A percentile compares a stretch with the other conserved stretches of the same genome.
Evolutionary conservation across 139 green algal species (phyloP).

Genomic region (Closterium sp.): DNA sequence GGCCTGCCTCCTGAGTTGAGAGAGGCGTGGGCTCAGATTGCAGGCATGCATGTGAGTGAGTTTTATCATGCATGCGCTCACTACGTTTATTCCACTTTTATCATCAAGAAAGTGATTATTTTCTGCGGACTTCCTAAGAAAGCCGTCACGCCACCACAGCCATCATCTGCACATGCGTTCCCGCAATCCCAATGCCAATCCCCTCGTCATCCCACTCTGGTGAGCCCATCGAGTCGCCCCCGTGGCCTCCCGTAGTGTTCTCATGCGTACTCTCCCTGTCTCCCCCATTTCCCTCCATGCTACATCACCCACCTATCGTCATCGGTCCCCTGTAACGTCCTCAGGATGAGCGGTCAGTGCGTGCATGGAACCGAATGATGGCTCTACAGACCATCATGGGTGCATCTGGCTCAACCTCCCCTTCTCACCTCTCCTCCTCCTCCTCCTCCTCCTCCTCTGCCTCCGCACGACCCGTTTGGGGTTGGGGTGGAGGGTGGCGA

Average conservation of each 20-base stretch:
- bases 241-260: not conserved
- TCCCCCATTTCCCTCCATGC: not conserved
- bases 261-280: not conserved
- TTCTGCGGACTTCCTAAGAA: too few species aligned
- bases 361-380: not conserved
- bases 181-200: too few species aligned
- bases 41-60: not conserved
- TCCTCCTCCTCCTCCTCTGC: not conserved
- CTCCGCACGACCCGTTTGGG: not conserved
- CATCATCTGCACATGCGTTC: too few species aligned
- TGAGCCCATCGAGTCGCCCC: too few species aligned
- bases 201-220: too few species aligned
- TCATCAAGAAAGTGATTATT: too few species aligned
- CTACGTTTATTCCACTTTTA: too few species aligned
- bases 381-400: not conserved
- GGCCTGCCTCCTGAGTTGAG: not conserved
- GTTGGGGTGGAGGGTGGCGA: not conserved
- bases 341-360: not conserved
- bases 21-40: not conserved
- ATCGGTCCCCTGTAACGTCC: not conserved
- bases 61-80: too few species aligned
- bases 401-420: not conserved
- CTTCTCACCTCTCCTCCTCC: not conserved
- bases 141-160: too few species aligned
- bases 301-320: too few species aligned